Evolutionary conservation across 345 rosid genomes (phyloP).

Genomic region (Sisymbrium altissimum): DNA sequence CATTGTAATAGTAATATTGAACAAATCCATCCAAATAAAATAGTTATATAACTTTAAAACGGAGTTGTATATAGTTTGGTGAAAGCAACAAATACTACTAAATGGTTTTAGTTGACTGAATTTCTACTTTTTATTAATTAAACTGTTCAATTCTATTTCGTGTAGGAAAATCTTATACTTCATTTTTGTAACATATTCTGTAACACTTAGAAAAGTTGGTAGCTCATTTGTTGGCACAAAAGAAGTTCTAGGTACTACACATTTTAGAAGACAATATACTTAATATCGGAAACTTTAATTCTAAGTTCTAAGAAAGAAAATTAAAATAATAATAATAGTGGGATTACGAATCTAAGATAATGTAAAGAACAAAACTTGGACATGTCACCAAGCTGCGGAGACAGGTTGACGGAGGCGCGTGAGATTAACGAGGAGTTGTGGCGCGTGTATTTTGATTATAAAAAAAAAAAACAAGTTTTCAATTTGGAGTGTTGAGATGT

Average conservation of each 20-base stretch:
- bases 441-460: constrained; percentile 16
- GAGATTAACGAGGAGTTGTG: neutral
- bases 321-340: too few species aligned
- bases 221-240: neutral
- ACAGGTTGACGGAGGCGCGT: constrained; percentile 22
- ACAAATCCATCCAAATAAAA: neutral
- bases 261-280: neutral
- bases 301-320: neutral
- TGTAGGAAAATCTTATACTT: neutral
- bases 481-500: constrained; percentile 24
- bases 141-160: neutral
- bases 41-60: neutral
- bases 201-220: neutral
- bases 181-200: neutral
- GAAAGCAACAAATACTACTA: neutral
- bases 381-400: neutral
- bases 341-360: neutral
- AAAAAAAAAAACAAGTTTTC: constrained; percentile 5
- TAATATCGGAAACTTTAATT: too few species aligned
- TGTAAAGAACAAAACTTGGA: neutral
- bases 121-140: neutral
- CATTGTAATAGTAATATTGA: neutral
- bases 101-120: neutral
- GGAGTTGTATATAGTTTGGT: neutral
- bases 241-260: neutral